Base-by-base conservation (phyloP, 108 stramenopile species). In the Epithemia pelagica region DNA sequence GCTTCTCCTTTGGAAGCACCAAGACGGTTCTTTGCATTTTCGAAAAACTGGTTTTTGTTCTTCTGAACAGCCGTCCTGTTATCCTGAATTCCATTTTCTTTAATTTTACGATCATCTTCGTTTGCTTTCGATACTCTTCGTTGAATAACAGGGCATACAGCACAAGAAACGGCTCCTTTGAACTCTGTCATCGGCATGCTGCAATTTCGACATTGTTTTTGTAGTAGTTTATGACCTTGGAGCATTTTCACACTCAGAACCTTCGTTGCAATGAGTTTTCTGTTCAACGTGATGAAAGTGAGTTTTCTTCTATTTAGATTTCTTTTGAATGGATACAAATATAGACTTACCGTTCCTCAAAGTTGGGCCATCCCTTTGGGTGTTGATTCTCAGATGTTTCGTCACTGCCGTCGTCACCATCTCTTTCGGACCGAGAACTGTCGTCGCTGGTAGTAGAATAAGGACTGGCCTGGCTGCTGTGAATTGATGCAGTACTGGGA, bases 181-280 rank as follows among this genome's bases (percentile, higher is more conserved):
- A 61, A 70, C 52, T 71, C 72, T 74, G 76, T 83, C 56, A 73
- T 46, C 5, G 83, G 83, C 83, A 84, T 84, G 30, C 62, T 56
- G 46, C 83, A 84, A 28, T 52, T 67, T 15, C 62, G 56, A 57
- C 83, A 84, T 54, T 72, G 74, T 27, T 58, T 60, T 52, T 84
- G 74, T 37, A 58, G 61, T 57, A 84, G 59, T n/a, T 70, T 59
- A 46, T 74, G 79, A 32, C 83, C 83, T 51, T 78, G 74, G 19
- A 84, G 25, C 75, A 84, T 76, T 52, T 81, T 84, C 37, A 77
- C 77, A 31, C 80, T 79, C 51, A 84, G 67, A 15, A 81, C 75
- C 59, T 84, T 84, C 32, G 83, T 84, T 5, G 83, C 83, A 58
- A 84, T 76, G 69, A 77, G 61, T 5, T 74, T 73, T 22, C 82